Evolutionary conservation across 331 rosid species (phyloP), one percentile per base, ranked within the genome.

Genomic region (Quercus phellos): DNA sequence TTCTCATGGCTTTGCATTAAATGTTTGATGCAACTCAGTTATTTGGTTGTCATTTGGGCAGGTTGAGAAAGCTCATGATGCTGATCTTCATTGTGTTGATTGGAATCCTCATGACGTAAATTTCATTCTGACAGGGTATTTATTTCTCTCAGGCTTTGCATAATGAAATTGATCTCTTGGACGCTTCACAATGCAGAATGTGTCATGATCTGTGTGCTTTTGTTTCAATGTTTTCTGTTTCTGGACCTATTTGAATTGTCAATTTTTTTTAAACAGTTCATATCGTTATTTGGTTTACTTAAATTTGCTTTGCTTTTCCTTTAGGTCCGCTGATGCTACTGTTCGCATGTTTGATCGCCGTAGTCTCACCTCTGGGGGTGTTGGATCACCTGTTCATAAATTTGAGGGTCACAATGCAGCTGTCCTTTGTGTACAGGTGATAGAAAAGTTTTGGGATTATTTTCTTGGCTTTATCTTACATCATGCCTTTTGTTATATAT

Each of bases 21-120:
- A 66, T 66, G 50, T 18, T 66, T 32, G 70, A 66, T 30, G n/a
- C 17, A 4, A 30, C 22, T 32, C 3, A 30, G 51, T 9, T 4
- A 27, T 61, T 61, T 61, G 42, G 68, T 27, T 61, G 21, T 32
- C 63, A 63, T 38, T 21, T 78, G 77, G 29, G 64, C 85, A 85
- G 88, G 86, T 85, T 74, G 83, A 81, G 73, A 85, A 85, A 81
- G 88, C 88, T 74, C 88, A 85, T 26, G 83, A 72, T 75, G 81
- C 86, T 77, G 88, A 85, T 67, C 85, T 84, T 63, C 88, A 85
- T 68, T 85, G 88, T 16, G 84, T 85, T 34, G 88, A 85, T 78
- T 85, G 88, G 85, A 85, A 81, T 35, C 88, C 79, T 27, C 83
- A 75, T 80, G 88, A 85, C 12, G 81, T 81, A 69, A 85, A 85